These are phyloP conservation scores for Jaminaea rosea DNA, from an alignment of 1,284 basidiomycete species.

Conservation along the genomic window DNA sequence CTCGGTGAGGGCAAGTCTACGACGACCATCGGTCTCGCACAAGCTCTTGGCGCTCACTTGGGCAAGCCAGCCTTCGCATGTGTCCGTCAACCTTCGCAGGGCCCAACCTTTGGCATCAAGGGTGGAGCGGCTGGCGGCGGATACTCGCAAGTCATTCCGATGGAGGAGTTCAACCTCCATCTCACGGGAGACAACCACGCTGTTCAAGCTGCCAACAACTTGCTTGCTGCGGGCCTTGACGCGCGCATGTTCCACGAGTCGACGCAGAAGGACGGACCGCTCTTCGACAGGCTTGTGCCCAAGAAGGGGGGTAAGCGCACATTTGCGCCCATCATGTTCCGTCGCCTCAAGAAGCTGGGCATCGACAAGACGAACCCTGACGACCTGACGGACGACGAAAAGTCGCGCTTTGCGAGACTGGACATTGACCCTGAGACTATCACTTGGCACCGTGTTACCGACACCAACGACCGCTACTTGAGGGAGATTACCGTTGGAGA, in stretches of 20 bases:
- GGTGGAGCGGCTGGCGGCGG: constrained; percentile 97
- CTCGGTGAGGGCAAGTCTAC: constrained; percentile 98
- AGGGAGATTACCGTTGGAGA: constrained; percentile 89
- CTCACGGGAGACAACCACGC: constrained; percentile 98
- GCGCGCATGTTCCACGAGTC: constrained; percentile 97
- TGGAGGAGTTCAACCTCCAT: constrained; percentile 98
- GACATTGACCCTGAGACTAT: constrained; percentile 86
- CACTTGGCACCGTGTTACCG: constrained; percentile 92
- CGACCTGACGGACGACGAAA: constrained; percentile 85
- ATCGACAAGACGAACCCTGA: constrained; percentile 90
- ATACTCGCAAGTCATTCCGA: constrained; percentile 97
- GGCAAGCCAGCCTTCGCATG: constrained; percentile 89
- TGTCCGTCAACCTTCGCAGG: constrained; percentile 97
- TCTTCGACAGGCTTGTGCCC: constrained; percentile 87
- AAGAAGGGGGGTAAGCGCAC: constrained; percentile 87
- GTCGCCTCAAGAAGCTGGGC: constrained; percentile 85
- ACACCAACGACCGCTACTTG: constrained; percentile 94
- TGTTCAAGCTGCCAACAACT: constrained; percentile 92
- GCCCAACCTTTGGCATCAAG: constrained; percentile 98
- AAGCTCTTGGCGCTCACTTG: constrained; percentile 90
- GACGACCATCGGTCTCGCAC: constrained; percentile 92
- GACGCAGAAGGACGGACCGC: constrained; percentile 86
- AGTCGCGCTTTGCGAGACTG: constrained; percentile 76
- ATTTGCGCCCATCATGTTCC: constrained; percentile 93
- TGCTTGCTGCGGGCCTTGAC: constrained; percentile 90